Base-by-base conservation (phyloP, 1,139 yeast species). In the Kodamaea derodonti region DNA sequence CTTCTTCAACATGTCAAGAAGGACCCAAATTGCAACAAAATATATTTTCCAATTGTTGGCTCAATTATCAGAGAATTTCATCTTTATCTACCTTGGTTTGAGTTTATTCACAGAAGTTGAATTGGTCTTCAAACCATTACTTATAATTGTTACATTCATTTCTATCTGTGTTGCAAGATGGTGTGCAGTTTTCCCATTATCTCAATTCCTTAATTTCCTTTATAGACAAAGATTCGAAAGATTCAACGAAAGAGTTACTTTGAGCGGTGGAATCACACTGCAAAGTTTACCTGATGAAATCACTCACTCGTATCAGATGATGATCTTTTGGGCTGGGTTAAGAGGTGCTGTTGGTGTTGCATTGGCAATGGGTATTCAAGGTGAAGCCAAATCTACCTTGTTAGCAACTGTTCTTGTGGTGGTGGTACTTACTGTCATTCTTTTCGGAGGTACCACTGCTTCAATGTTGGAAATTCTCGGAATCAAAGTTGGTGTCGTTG, bases 331-430 rank as follows among this genome's bases (percentile, higher is more conserved):
- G 99, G 98, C 98, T 2, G 99, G 99, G 4, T 69, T 94, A 40
- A 73, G 99, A 53, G 99, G 99, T 40, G 99, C 99, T 1, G 99
- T 94, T 24, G 99, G 99, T 46, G 99, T 94, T 3, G 99, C 98
- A 0, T 72, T 94, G 51, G 98, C 98, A 0, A 90, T 95, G 79
- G 98, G 98, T 2, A 67, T 94, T 32, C 95, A 86, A 59, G 98
- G 98, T 40, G 97, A 90, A 53, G 82, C 87, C 36, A 94, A 92
- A 45, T 82, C 84, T 60, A 81, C 96, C 0, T 63, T 94, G 35
- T 65, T 92, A 39, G 98, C 98, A 1, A 94, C 98, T 0, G 97
- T 94, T 1, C 66, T 94, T 35, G 97, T 94, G 11, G 97, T 92
- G 18, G 99, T 94, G 13, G 98, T 94, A 22, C 69, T 94, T 30